Evolutionary conservation across 225 moss, liverwort and hornwort species (phyloP).

Genomic region (Polytrichum formosum): DNA sequence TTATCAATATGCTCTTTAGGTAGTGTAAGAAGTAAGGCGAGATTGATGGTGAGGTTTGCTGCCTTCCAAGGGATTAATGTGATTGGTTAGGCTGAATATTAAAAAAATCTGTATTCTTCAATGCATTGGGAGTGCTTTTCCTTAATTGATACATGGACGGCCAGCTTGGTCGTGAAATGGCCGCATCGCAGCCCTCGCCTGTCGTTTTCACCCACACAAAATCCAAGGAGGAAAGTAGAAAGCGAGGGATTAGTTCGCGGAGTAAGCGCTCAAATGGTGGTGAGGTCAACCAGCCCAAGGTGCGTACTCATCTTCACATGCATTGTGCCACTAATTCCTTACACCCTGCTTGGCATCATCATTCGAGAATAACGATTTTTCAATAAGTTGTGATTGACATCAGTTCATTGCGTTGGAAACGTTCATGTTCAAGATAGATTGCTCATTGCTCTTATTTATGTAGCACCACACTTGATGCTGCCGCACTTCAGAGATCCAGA

Average conservation of each 20-base stretch:
- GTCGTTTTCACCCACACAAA: slow-evolving; percentile 8
- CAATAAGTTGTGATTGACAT: too few species aligned
- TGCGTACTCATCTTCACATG: not conserved
- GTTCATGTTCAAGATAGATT: not conserved
- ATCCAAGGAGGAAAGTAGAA: slow-evolving; percentile 4
- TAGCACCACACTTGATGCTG: too few species aligned
- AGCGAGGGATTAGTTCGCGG: slow-evolving; percentile 3
- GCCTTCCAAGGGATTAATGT: not conserved
- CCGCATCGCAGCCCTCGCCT: slow-evolving; percentile 17
- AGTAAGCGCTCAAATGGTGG: not conserved
- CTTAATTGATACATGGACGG: slow-evolving; percentile 28
- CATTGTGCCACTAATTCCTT: too few species aligned
- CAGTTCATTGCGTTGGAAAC: not conserved
- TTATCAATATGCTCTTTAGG: not conserved
- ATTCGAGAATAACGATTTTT: too few species aligned
- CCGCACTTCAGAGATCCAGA: too few species aligned
- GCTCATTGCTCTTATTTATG: too few species aligned
- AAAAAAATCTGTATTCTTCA: not conserved
- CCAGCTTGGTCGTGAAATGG: slow-evolving; percentile 26
- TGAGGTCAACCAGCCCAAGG: slow-evolving; percentile 7
- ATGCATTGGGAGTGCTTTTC: not conserved
- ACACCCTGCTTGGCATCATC: too few species aligned
- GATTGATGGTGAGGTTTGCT: not conserved
- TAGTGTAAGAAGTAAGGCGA: too few species aligned
- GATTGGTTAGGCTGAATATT: not conserved